Evolutionary conservation across 768 basidiomycete genomes (phyloP), one percentile per base, ranked within the genome.

Genomic region (Leccinum arenicola): DNA sequence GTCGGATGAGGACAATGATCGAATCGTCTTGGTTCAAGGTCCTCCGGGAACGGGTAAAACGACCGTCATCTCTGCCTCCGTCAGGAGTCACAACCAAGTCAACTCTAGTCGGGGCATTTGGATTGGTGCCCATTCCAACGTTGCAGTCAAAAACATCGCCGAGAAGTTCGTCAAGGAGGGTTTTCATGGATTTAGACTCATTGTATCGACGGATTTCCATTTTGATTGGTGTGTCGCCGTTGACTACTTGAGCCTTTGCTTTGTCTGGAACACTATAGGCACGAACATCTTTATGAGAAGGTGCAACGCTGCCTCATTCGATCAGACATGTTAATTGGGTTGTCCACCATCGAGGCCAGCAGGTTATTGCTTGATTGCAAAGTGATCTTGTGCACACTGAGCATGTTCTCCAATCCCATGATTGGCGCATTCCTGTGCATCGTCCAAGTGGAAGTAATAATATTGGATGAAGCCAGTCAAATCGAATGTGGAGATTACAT

Each of bases 61-160:
- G 1, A 74, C 73, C 0, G 76, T 78, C 8, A 80, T 80, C 15
- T 72, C 77, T 2, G 75, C 77, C 0, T 66, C 69, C 1, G 73
- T 75, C 1, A 58, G 61, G 1, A 75, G 75, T 17, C 21, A 69
- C 11, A 6, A 65, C 12, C 4, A 29, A 1, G 58, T 61, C 50
- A 51, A 53, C 3, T 61, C 61, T 15, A 19, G 23, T 8, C 65
- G 49, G 27, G 53, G 63, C 9, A 64, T 78, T 8, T 82, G 77
- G 75, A 60, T 82, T 29, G 68, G 76, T 29, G 79, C 81, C 0
- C 81, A 82, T 25, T 80, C 80, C 1, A 82, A 82, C 35, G 78
- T 82, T 31, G 81, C 78, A 0, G 80, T 82, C n/a, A 82, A 82
- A 61, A 82, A 82, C 55, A 80, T 82, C 17, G 80, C 80, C 0